Percentiles rank a stretch among this genome's conserved stretches.
Evolutionary conservation across 441 rosid genomes (phyloP).

Genomic region (Macaranga tanarius): DNA sequence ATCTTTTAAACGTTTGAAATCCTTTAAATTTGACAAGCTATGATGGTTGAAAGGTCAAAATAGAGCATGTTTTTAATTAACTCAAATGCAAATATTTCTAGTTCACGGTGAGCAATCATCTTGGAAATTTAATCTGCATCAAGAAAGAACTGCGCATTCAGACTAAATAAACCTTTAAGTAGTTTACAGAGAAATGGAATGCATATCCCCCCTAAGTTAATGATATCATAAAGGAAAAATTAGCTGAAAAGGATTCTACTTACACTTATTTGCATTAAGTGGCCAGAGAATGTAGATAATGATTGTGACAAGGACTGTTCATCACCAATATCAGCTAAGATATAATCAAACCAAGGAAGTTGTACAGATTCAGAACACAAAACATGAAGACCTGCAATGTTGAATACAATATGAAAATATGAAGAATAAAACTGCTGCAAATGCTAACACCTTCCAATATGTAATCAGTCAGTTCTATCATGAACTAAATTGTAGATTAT

Average conservation of each 20-base stretch:
- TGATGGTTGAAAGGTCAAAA: not conserved
- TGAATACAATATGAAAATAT: slow-evolving; percentile 17
- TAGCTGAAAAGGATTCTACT: slow-evolving; percentile 32
- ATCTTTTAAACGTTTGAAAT: slow-evolving; percentile 13
- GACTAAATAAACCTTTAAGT: slow-evolving; percentile 14
- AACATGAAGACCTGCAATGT: slow-evolving; percentile 75
- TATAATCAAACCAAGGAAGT: slow-evolving; percentile 89
- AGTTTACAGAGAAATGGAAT: not conserved
- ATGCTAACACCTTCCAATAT: slow-evolving; percentile 8
- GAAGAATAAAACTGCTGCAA: not conserved
- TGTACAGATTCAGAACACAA: slow-evolving; percentile 80
- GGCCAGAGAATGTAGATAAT: slow-evolving; percentile 94
- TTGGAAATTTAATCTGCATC: slow-evolving; percentile 8
- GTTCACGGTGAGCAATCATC: slow-evolving; percentile 8
- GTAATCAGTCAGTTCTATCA: slow-evolving; percentile 3
- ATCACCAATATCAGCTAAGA: slow-evolving; percentile 96
- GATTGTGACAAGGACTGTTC: slow-evolving; percentile 93
- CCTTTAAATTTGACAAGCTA: not conserved
- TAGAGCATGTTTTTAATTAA: not conserved
- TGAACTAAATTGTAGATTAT: not conserved
- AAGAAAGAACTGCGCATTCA: not conserved
- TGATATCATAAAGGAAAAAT: not conserved
- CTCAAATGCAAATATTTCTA: not conserved
- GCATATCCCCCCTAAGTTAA: not conserved
- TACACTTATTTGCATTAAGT: slow-evolving; percentile 86